A percentile compares a stretch with the other conserved stretches of the same genome.
Conservation (phyloP, 306 rosid species). For the Acacia confusa region DNA sequence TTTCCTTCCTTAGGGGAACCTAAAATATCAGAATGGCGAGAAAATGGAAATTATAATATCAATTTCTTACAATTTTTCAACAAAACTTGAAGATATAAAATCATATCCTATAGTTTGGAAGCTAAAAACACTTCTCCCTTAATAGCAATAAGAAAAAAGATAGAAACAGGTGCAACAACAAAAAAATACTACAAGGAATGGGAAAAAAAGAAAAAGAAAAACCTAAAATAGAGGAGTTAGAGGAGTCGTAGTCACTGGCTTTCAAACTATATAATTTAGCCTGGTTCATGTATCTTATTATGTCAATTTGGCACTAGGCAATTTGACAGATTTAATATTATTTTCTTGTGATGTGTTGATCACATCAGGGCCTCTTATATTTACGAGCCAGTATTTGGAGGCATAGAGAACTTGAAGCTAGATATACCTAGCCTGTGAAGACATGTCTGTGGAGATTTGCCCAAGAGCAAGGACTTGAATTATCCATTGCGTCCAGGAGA, state of each 20-base stretch:
- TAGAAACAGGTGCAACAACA: background rate
- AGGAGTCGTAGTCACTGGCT: background rate
- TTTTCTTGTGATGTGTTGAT: background rate
- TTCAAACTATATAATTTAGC: background rate
- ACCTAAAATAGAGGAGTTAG: no score
- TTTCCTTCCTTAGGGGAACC: conserved; percentile 41
- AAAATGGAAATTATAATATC: conserved; percentile 1
- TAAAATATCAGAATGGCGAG: background rate
- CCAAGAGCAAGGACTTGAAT: background rate
- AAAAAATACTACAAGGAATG: background rate
- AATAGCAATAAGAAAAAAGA: background rate
- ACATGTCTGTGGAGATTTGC: background rate
- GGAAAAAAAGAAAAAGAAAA: background rate
- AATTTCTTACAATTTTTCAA: background rate
- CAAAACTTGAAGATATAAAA: background rate
- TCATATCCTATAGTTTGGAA: background rate
- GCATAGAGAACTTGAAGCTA: background rate
- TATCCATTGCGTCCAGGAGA: background rate
- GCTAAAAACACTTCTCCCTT: background rate
- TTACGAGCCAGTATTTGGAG: background rate
- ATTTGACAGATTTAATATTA: background rate
- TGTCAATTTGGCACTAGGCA: background rate
- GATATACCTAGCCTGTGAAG: background rate
- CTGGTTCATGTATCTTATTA: background rate
- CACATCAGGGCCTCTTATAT: background rate